These are phyloP conservation scores for Tricholomella constricta DNA, from an alignment of 768 basidiomycete species.

Conservation along the genomic window DNA sequence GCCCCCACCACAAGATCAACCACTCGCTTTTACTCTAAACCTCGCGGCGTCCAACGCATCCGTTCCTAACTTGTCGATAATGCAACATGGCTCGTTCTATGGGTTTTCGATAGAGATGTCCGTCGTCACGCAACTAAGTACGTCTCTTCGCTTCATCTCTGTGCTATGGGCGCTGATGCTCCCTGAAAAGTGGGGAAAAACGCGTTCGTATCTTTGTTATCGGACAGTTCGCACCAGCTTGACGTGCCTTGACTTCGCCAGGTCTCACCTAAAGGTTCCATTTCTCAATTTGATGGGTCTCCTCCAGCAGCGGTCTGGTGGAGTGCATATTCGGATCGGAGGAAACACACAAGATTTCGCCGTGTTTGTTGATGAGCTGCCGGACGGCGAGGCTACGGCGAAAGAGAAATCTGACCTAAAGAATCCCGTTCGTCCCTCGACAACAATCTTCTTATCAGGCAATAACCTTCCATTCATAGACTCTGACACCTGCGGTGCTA, in stretches of 20 bases:
- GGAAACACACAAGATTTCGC: conserved; percentile 68
- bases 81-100: conserved; percentile 56
- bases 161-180: not conserved
- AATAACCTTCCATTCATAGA: conserved; percentile 30
- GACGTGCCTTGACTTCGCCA: conserved; percentile 25
- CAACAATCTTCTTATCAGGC: not conserved
- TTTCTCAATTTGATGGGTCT: conserved; percentile 71
- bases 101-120: conserved; percentile 82
- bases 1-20: conserved; percentile 44
- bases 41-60: conserved; percentile 36
- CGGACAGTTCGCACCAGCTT: conserved; percentile 9
- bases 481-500: conserved; percentile 65
- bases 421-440: conserved; percentile 30
- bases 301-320: conserved; percentile 55
- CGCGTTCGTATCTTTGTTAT: conserved; percentile 34
- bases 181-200: conserved; percentile 50
- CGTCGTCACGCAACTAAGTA: conserved; percentile 65
- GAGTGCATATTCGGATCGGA: conserved; percentile 58
- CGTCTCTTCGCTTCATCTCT: conserved; percentile 33
- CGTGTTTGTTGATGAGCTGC: conserved; percentile 39
- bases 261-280: conserved; percentile 50
- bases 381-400: conserved; percentile 41
- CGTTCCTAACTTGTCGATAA: conserved; percentile 39
- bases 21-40: conserved; percentile 46
- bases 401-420: conserved; percentile 37